Evolutionary conservation across 768 basidiomycete species (phyloP).

Genomic region (Tricholoma terreum): DNA sequence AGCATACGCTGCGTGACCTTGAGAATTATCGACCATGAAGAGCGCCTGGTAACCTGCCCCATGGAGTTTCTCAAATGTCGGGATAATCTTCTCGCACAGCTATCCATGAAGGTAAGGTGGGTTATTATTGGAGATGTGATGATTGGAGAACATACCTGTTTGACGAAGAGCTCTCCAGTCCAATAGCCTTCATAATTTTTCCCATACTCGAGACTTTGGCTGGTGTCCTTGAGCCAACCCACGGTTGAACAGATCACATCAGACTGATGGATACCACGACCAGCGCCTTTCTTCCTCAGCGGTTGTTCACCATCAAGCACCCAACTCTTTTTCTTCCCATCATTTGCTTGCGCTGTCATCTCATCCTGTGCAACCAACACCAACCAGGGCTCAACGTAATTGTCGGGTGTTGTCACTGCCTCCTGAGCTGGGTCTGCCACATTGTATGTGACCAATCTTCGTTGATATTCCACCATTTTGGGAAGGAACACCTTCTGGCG

Average conservation of each 20-base stretch:
- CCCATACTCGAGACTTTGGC: slow-evolving; percentile 31
- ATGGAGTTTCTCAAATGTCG: slow-evolving; percentile 27
- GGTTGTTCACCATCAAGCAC: slow-evolving; percentile 30
- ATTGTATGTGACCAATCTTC: slow-evolving; percentile 16
- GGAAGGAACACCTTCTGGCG: slow-evolving; percentile 31
- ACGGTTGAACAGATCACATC: slow-evolving; percentile 33
- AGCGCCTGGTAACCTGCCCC: slow-evolving; percentile 30
- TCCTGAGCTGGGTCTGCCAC: slow-evolving; percentile 11
- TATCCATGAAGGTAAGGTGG: slow-evolving; percentile 1
- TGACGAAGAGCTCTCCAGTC: too few relatives aligned
- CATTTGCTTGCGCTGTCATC: slow-evolving; percentile 38
- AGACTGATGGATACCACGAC: slow-evolving; percentile 34
- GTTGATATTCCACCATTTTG: slow-evolving; percentile 15
- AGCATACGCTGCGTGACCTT: slow-evolving; percentile 36
- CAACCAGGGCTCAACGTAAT: slow-evolving; percentile 18
- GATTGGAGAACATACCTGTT: slow-evolving; percentile 23
- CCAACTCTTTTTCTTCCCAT: slow-evolving; percentile 31
- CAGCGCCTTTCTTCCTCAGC: slow-evolving; percentile 36
- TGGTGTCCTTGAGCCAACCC: slow-evolving; percentile 29
- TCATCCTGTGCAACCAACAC: slow-evolving; percentile 34
- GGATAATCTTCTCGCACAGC: slow-evolving; percentile 27
- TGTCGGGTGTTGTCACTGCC: slow-evolving; percentile 7
- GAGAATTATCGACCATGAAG: slow-evolving; percentile 39
- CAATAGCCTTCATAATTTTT: too few relatives aligned
- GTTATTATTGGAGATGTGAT: background rate